Evolutionary conservation across 139 green algal species (phyloP).

Genomic region (Chlamydomonas sphaeroides): DNA sequence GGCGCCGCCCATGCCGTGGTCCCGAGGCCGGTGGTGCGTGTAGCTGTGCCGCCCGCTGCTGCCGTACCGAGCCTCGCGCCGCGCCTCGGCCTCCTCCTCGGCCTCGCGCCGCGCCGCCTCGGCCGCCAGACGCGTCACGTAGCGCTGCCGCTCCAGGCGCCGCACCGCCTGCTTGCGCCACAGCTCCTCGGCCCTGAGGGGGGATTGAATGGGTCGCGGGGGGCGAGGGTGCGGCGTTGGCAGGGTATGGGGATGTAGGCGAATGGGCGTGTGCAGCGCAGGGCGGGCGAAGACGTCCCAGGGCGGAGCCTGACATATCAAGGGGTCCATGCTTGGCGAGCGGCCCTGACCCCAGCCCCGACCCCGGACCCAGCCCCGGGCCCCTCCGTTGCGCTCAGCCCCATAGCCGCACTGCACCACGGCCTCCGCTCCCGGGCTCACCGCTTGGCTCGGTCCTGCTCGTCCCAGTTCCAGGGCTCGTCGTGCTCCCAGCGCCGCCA

Average conservation of each 20-base stretch:
- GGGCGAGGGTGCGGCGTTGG: no score
- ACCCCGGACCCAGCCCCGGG: no score
- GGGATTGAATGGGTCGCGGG: no score
- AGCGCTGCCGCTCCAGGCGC: constrained; percentile 48
- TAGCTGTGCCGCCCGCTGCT: not conserved
- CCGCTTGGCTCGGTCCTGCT: constrained; percentile 57
- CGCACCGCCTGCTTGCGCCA: constrained; percentile 54
- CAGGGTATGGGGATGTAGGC: no score
- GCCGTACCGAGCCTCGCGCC: constrained; percentile 2
- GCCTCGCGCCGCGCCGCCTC: constrained; percentile 45
- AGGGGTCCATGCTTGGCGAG: no score
- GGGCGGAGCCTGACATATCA: no score
- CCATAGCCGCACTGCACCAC: no score
- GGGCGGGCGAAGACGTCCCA: no score
- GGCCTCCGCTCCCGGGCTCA: not conserved
- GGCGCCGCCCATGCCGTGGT: constrained; percentile 15
- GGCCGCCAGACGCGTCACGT: constrained; percentile 40
- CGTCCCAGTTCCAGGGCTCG: constrained; percentile 70
- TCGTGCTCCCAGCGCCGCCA: constrained; percentile 79
- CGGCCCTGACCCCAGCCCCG: no score
- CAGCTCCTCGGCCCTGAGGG: constrained; percentile 66
- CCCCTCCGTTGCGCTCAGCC: no score
- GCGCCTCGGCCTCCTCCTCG: constrained; percentile 31
- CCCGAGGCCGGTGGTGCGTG: constrained; percentile 1
- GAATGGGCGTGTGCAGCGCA: no score